Evolutionary conservation across 257 asterid species (phyloP).

Genomic region (Sherardia arvensis): DNA sequence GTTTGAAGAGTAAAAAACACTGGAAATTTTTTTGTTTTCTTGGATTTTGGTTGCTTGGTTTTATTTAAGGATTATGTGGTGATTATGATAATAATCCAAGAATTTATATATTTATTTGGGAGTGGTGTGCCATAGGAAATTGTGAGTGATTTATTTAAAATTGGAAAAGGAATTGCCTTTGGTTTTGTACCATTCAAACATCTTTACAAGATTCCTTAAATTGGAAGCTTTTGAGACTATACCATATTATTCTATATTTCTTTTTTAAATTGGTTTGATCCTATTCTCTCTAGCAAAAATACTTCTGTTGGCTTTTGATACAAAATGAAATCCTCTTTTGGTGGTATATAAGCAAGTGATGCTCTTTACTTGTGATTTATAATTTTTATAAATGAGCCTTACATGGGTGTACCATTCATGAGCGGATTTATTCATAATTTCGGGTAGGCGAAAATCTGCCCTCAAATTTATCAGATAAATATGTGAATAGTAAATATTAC

Average conservation of each 20-base stretch:
- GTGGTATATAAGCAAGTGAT: background rate
- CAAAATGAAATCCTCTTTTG: background rate
- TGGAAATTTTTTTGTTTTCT: too few relatives aligned
- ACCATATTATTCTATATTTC: background rate
- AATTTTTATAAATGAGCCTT: too few relatives aligned
- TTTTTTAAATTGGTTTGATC: background rate
- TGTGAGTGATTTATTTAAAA: background rate
- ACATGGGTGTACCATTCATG: too few relatives aligned
- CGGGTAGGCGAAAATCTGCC: too few relatives aligned
- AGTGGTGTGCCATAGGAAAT: background rate
- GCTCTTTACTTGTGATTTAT: background rate
- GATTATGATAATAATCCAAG: background rate
- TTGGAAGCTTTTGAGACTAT: slow-evolving; percentile 4
- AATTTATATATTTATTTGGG: background rate
- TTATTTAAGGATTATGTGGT: background rate
- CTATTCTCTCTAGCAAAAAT: too few relatives aligned
- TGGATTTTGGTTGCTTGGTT: background rate
- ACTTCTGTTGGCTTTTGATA: background rate
- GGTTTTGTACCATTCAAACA: background rate
- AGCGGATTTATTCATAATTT: too few relatives aligned
- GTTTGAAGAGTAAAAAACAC: background rate
- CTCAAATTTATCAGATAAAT: too few relatives aligned
- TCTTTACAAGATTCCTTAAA: slow-evolving; percentile 1
- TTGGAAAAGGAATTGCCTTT: background rate
- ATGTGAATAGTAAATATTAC: too few relatives aligned